Evolutionary conservation across 768 basidiomycete species (phyloP), one percentile per base, ranked within the genome.

Genomic region (Suillus alpinus): DNA sequence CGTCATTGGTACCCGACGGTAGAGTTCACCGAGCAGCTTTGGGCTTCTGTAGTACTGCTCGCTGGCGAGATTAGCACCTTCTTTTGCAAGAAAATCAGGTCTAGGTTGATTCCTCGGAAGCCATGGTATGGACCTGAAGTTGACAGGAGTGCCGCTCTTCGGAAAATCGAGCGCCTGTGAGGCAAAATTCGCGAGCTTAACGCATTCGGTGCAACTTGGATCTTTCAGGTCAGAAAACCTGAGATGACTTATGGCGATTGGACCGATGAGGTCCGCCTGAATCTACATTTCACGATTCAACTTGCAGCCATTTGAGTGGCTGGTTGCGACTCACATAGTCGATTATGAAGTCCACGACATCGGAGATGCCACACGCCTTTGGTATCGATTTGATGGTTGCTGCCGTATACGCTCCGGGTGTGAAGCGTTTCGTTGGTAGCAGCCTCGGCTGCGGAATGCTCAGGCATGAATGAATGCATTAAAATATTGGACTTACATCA

Each of bases 41-140:
- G 66, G 10, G 66, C 88, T 89, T 51, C 63, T 40, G 65, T 91
- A 91, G 69, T 78, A 85, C 1, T 65, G 56, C 4, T 23, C 39
- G 0, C 56, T 4, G 10, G 23, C 46, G n/a, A 66, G 10, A 36
- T 74, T 70, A 0, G 44, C 67, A 0, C 80, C 86, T 71, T 89
- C 87, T 18, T 85, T 86, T 2, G 85, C 86, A 67, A 80, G 77
- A 86, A 87, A 89, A 68, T 89, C 87, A 9, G 87, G 88, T 63
- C 71, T 80, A 60, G n/a, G 41, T 58, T 50, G 65, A 66, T 20
- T 75, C 47, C 18, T 73, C n/a, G 2, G 53, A 10, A 77, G 70
- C 65, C 69, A 80, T 3, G 88, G 84, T 32, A 87, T 79, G 16
- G 23, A 8, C 9, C 13, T 26, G 39, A 44, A 60, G 55, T 10